These are phyloP conservation scores for Globisporangium canariense DNA, from an alignment of 352 stramenopile species.

Conservation along the genomic window DNA sequence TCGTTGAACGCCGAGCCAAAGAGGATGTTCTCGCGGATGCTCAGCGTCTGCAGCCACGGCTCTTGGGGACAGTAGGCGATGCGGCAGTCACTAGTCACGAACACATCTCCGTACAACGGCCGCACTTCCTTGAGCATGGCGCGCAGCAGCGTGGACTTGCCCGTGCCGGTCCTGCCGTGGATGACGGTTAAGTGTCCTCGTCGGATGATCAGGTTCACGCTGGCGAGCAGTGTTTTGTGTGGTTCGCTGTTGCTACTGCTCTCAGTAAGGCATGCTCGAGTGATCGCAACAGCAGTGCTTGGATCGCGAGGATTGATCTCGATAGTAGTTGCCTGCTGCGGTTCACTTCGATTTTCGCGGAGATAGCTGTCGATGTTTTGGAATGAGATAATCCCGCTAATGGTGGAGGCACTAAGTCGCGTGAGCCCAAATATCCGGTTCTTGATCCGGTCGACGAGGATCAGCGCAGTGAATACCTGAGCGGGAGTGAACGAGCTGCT, in stretches of 20 bases:
- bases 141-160: slow-evolving; percentile 19
- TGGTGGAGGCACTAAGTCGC: neutral
- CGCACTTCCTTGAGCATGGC: slow-evolving; percentile 10
- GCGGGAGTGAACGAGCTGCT: neutral
- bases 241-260: neutral
- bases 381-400: neutral
- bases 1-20: slow-evolving; percentile 74
- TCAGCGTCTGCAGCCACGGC: slow-evolving; percentile 94
- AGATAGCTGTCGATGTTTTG: neutral
- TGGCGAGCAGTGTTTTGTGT: neutral
- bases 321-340: neutral
- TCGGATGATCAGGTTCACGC: slow-evolving; percentile 7
- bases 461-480: neutral
- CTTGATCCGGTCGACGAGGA: slow-evolving; percentile 3
- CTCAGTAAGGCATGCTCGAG: neutral
- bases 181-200: slow-evolving; percentile 11
- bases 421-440: neutral
- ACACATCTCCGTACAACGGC: slow-evolving; percentile 8
- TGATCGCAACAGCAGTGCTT: neutral
- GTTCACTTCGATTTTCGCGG: neutral
- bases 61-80: slow-evolving; percentile 82
- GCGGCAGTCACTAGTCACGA: slow-evolving; percentile 9
- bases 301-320: neutral
- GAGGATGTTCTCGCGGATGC: slow-evolving; percentile 92
- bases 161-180: slow-evolving; percentile 13